A percentile compares a stretch with the other conserved stretches of the same genome.
Evolutionary conservation across 352 stramenopile genomes (phyloP).

Genomic region (Phytophthora tubulina): DNA sequence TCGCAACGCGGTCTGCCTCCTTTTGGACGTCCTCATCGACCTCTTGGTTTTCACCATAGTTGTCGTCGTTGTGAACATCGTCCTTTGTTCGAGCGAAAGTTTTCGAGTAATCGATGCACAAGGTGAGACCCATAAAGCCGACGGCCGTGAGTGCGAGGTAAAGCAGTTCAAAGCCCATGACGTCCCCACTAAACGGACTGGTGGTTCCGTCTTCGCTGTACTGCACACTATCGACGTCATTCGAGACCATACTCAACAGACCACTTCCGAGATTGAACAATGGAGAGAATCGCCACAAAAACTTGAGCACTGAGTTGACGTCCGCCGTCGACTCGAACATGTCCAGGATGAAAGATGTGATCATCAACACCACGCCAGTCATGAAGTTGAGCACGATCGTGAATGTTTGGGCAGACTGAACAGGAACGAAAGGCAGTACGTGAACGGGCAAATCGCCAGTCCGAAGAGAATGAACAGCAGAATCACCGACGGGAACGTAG

Average conservation of each 20-base stretch:
- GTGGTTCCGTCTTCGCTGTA: constrained; percentile 2
- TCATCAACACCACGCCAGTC: constrained; percentile 63
- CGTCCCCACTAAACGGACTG: constrained; percentile 52
- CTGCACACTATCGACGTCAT: constrained; percentile 5
- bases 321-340: constrained; percentile 46
- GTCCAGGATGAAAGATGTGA: constrained; percentile 60
- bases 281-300: constrained; percentile 74
- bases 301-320: constrained; percentile 61
- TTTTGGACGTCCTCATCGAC: constrained; percentile 57
- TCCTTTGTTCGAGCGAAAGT: constrained; percentile 68
- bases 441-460: constrained; percentile 59
- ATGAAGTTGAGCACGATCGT: constrained; percentile 74
- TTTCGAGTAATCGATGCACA: constrained; percentile 67
- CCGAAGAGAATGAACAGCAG: constrained; percentile 68
- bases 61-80: constrained; percentile 36
- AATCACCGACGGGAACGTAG: constrained; percentile 55
- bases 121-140: constrained; percentile 38
- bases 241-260: constrained; percentile 38
- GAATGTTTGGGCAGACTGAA: constrained; percentile 66
- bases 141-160: constrained; percentile 55
- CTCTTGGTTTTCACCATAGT: constrained; percentile 19
- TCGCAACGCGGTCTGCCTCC: constrained; percentile 47
- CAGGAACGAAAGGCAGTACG: constrained; percentile 68
- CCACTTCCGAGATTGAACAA: constrained; percentile 55
- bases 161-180: constrained; percentile 60